Base-by-base conservation (phyloP, 2,329 filamentous ascomycete genomes). In the Xylariaceae sp. region DNA sequence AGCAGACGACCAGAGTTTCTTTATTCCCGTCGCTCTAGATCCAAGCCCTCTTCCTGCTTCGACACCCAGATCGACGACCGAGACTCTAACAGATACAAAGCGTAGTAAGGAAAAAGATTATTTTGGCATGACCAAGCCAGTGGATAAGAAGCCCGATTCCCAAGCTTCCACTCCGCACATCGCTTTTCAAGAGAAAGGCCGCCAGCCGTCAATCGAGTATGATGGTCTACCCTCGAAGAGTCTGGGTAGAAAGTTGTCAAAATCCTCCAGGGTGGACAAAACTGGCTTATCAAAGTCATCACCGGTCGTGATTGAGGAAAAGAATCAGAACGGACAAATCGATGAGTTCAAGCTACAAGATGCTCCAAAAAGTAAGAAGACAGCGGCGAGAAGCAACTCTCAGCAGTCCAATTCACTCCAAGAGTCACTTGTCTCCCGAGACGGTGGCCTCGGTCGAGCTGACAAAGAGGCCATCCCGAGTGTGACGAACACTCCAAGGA, bases 171-270 rank as follows among this genome's bases (percentile, higher is more conserved):
- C 89, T 14, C 89, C 90, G n/a, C 90, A 96, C 62, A 95, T 95
- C 60, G 87, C 90, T 18, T 95, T 90, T 65, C 90, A 95, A 66
- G 89, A 95, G 62, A 94, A 91, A 68, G 82, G 82, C 2, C 81
- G 87, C 40, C 77, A 82, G 52, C 70, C 77, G 5, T 84, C 83
- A 1, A 81, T 83, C 2, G 81, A 85, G 11, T 71, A 82, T 19
- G 75, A 81, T 30, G 78, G 77, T 35, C 72, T 76, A 1, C 73
- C 79, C 42, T 70, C 74, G 19, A 83, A 75, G 61, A 68, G 71
- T 43, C 71, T 73, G 49, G 68, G 64, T 54, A 77, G 69, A 60
- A 78, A 71, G 66, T 69, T 71, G 39, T 80, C 71, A 46, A 80
- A 75, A 60, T 71, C 70, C 19, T 69, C 68, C 10, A 66, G 61